Evolutionary conservation across 2,329 filamentous ascomycete species (phyloP).

Genomic region (Penicillium freii): DNA sequence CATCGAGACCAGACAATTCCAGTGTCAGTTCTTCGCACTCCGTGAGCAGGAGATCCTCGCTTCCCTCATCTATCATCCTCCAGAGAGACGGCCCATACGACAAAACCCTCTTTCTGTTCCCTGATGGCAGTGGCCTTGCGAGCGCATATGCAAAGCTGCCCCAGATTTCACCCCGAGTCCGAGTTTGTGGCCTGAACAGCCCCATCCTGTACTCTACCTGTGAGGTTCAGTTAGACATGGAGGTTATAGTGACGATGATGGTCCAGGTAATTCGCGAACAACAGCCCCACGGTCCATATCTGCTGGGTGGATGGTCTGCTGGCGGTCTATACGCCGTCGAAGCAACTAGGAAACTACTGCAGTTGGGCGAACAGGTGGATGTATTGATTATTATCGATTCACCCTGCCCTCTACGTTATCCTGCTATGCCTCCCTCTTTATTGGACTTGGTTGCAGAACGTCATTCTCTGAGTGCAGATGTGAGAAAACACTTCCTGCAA

Average conservation of each 20-base stretch:
- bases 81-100: not conserved
- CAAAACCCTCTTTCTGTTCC: not conserved
- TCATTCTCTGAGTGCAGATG: not conserved
- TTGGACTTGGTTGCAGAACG: not conserved
- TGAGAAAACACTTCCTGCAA: not conserved
- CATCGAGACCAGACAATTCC: too few relatives aligned
- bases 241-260: not conserved
- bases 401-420: slow-evolving; percentile 53
- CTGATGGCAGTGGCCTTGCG: not conserved
- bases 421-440: not conserved
- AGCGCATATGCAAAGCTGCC: not conserved
- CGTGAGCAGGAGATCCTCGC: not conserved
- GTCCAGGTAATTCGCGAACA: slow-evolving; percentile 29
- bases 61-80: not conserved
- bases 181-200: not conserved
- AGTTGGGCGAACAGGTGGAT: slow-evolving; percentile 52
- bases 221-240: not conserved
- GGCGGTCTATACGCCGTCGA: slow-evolving; percentile 67
- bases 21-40: not conserved
- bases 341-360: slow-evolving; percentile 56
- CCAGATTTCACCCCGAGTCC: not conserved
- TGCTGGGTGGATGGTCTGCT: slow-evolving; percentile 65
- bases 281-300: slow-evolving; percentile 53
- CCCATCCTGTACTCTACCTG: not conserved
- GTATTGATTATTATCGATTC: slow-evolving; percentile 63